A percentile compares a stretch with the other conserved stretches of the same genome.
Evolutionary conservation across 1,284 basidiomycete species (phyloP).

Genomic region (Pyrrhoderma noxium): DNA sequence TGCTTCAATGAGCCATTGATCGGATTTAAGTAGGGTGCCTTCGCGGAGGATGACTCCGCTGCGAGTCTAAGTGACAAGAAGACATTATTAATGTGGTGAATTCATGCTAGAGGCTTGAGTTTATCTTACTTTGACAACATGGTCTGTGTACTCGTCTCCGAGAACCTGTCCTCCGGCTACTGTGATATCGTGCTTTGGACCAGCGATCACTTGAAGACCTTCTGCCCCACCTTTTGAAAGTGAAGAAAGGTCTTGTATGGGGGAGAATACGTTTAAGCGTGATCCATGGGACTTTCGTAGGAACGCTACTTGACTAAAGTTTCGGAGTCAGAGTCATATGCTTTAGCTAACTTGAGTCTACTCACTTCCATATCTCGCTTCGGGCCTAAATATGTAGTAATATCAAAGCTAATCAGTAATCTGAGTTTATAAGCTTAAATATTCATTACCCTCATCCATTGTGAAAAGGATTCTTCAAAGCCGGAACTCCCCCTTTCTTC

Average conservation of each 20-base stretch:
- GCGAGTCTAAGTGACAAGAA: slow-evolving; percentile 53
- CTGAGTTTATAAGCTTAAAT: neutral
- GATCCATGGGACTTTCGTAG: slow-evolving; percentile 74
- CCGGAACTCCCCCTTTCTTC: slow-evolving; percentile 55
- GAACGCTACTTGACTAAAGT: slow-evolving; percentile 71
- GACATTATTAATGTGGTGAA: slow-evolving; percentile 2
- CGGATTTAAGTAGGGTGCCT: slow-evolving; percentile 83
- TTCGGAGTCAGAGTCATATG: neutral
- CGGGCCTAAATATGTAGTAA: slow-evolving; percentile 57
- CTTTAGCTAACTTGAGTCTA: slow-evolving; percentile 12
- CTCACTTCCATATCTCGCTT: slow-evolving; percentile 92
- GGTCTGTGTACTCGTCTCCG: slow-evolving; percentile 91
- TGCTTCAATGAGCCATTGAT: slow-evolving; percentile 80
- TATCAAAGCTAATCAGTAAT: slow-evolving; percentile 8
- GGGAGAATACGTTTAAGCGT: slow-evolving; percentile 80
- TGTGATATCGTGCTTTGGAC: slow-evolving; percentile 68
- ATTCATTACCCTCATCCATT: slow-evolving; percentile 70
- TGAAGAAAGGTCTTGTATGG: slow-evolving; percentile 78
- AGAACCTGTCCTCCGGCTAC: slow-evolving; percentile 80
- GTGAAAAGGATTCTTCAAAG: slow-evolving; percentile 72
- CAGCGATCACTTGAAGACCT: slow-evolving; percentile 48
- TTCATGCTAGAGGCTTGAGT: neutral
- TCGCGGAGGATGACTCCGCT: slow-evolving; percentile 88
- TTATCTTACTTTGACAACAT: slow-evolving; percentile 71
- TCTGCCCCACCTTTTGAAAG: slow-evolving; percentile 62